phyloP scores from a whole-genome alignment of 257 asterid species.

The Petrea volubilis region DNA sequence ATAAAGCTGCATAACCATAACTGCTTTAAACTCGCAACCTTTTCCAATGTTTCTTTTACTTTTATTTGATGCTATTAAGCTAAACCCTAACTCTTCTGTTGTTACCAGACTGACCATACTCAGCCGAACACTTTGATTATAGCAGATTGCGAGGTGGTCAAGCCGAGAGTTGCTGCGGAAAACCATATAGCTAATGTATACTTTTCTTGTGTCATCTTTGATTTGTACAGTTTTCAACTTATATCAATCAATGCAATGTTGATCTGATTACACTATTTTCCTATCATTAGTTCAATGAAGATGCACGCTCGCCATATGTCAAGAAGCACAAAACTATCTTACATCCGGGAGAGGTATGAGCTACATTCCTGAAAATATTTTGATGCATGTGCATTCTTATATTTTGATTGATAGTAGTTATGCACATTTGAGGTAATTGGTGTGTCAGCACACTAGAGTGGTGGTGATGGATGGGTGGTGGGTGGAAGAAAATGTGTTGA shows the following conservation, averaged over 20 bases:
- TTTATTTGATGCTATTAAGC: slow-evolving; percentile 4
- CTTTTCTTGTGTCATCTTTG: slow-evolving; percentile 5
- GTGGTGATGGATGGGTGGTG: neutral
- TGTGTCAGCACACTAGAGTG: neutral
- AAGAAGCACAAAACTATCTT: slow-evolving; percentile 94
- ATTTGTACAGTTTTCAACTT: neutral
- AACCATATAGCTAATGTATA: slow-evolving; percentile 80
- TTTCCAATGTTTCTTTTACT: neutral
- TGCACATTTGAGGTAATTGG: neutral
- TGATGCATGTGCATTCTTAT: neutral
- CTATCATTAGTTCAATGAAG: slow-evolving; percentile 81
- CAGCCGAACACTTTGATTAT: slow-evolving; percentile 95
- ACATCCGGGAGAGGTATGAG: slow-evolving; percentile 97
- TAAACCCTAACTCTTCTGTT: slow-evolving; percentile 15
- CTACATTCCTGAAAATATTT: slow-evolving; percentile 2
- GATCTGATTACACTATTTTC: slow-evolving; percentile 26
- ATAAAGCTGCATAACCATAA: neutral
- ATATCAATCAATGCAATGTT: slow-evolving; percentile 3
- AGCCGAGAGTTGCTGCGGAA: slow-evolving; percentile 94
- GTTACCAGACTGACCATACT: slow-evolving; percentile 77
- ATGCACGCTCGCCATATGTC: slow-evolving; percentile 91
- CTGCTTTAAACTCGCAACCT: neutral
- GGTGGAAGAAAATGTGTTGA: neutral
- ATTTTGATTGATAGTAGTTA: neutral
- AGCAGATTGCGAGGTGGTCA: slow-evolving; percentile 90